Base-by-base conservation (phyloP, 129 eudicot species). In the Artemisia argyi region DNA sequence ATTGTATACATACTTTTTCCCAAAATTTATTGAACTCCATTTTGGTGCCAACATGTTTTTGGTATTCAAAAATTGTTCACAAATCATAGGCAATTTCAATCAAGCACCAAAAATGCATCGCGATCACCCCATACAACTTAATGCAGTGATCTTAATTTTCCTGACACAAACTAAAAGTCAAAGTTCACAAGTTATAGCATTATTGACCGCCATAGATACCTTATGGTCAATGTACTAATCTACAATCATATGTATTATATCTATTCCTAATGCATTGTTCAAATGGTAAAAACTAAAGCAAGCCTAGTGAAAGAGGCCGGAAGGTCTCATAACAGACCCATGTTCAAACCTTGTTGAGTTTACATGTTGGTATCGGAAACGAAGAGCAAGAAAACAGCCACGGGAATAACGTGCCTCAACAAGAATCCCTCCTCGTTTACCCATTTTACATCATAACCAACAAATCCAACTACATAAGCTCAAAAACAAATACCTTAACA, bases 401-500 rank as follows among this genome's bases (percentile, higher is more conserved):
- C n/a, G 4, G 47, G 57, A 57, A 52, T 51, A 14, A 14, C 32
- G 0, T 28, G 32, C 32, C 32, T 28, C 32, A 28, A 28, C 32
- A 28, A 28, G 32, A 5, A 28, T 28, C 32, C 32, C 32, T 28
- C 32, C 32, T 28, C 54, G 61, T 53, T 68, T 12, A 26, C 5
- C 10, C 51, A 17, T 16, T 15, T 16, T 44, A 48, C 16, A 71
- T 72, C 57, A 71, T 58, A 54, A 71, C 56, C 73, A 46, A 64
- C 28, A 65, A 72, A 26, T 16, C 58, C 8, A n/a, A 72, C 39
- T 14, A 42, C 52, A 4, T 2, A 53, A 60, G 42, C 68, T 48
- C 19, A 49, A 14, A 63, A 73, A 75, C 26, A 46, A 61, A 35
- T 73, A 91, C 97, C 93, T 84, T 77, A 15, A 87, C 66, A 63